Evolutionary conservation across 164 flowering plant species (phyloP).

Genomic region (Stephania yunnanensis): DNA sequence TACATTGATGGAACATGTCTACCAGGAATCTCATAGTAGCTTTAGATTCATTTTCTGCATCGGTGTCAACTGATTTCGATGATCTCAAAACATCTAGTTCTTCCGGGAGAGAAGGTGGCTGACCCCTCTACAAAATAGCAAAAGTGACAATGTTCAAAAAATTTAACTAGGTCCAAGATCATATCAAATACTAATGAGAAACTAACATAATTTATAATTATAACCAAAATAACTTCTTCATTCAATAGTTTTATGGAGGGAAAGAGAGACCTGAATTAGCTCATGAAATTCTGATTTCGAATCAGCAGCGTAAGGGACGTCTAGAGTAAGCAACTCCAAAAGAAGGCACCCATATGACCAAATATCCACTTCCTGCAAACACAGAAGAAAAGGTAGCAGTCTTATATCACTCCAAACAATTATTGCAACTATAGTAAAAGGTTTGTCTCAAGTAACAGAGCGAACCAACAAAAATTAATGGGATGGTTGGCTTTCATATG

Average conservation of each 20-base stretch:
- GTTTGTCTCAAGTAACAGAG: not conserved
- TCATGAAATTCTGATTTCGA: constrained; percentile 51
- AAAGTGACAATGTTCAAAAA: not conserved
- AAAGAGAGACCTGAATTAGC: constrained; percentile 42
- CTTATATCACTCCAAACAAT: no score
- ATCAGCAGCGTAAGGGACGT: constrained; percentile 61
- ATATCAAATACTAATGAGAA: not conserved
- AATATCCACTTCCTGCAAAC: constrained; percentile 81
- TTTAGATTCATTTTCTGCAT: constrained; percentile 31
- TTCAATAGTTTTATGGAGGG: not conserved
- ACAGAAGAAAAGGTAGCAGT: not conserved
- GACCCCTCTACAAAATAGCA: constrained; percentile 41
- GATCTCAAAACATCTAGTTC: constrained; percentile 46
- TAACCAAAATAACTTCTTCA: not conserved
- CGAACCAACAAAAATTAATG: not conserved
- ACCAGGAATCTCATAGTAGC: constrained; percentile 41
- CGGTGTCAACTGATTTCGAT: constrained; percentile 9
- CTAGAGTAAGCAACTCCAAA: constrained; percentile 68
- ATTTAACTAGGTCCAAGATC: not conserved
- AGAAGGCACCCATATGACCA: constrained; percentile 97
- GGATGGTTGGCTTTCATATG: not conserved
- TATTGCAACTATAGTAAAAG: no score
- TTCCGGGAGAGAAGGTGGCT: constrained; percentile 58
- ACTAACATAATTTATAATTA: not conserved
- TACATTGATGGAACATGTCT: constrained; percentile 54